Percentiles rank a stretch among this genome's conserved stretches.
These are phyloP conservation scores for Schizothecium vesticola DNA, from an alignment of 495 filamentous ascomycete species.

Conservation along the genomic window DNA sequence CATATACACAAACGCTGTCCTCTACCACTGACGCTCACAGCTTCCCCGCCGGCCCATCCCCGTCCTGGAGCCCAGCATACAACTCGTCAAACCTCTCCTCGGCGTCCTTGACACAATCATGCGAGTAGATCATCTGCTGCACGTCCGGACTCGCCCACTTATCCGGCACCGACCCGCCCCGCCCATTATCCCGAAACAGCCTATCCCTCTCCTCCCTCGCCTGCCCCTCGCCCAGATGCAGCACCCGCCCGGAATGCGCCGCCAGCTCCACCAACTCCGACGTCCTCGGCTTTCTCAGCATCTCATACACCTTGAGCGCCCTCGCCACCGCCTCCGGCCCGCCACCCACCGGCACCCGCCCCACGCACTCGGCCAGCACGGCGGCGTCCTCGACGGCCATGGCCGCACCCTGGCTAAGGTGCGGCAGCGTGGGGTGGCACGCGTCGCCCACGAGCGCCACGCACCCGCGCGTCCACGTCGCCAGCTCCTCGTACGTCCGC, in stretches of 20 bases:
- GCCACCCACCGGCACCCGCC: slow-evolving; percentile 44
- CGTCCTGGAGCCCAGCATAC: slow-evolving; percentile 34
- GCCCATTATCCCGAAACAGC: slow-evolving; percentile 58
- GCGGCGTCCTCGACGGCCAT: slow-evolving; percentile 79
- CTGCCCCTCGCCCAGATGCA: slow-evolving; percentile 70
- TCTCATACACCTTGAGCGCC: slow-evolving; percentile 66
- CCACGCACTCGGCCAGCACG: slow-evolving; percentile 62
- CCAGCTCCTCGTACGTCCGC: slow-evolving; percentile 61
- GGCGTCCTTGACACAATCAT: slow-evolving; percentile 59
- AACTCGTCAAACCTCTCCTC: slow-evolving; percentile 56
- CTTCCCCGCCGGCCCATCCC: neutral
- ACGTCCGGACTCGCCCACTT: slow-evolving; percentile 76
- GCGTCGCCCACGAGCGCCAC: slow-evolving; percentile 74
- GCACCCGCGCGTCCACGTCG: slow-evolving; percentile 61
- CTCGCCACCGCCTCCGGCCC: slow-evolving; percentile 53
- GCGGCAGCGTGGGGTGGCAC: slow-evolving; percentile 73
- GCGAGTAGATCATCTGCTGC: slow-evolving; percentile 69
- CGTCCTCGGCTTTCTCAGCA: slow-evolving; percentile 64
- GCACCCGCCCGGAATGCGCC: slow-evolving; percentile 55
- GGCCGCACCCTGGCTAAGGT: slow-evolving; percentile 75
- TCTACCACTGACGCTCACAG: neutral
- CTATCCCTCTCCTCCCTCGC: slow-evolving; percentile 72
- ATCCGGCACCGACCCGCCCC: slow-evolving; percentile 58
- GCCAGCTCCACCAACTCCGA: slow-evolving; percentile 66
- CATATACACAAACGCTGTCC: neutral